Evolutionary conservation across 345 rosid species (phyloP), one percentile per base, ranked within the genome.

Genomic region (Stellera chamaejasme): DNA sequence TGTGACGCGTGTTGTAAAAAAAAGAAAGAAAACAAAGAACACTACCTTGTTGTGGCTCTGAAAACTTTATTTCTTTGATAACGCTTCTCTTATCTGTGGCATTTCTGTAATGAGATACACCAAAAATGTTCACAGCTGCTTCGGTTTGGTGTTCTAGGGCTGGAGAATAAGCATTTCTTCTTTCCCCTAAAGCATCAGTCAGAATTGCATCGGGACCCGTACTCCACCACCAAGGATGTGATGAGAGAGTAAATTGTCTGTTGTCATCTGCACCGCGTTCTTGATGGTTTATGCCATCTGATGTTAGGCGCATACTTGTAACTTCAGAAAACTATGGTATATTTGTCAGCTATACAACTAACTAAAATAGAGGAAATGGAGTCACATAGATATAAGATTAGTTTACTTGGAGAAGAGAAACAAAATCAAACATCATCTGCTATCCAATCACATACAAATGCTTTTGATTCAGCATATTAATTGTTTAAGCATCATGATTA

Each of bases 191-290:
- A 45, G 15, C 55, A 45, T 43, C 66, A 4, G n/a, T 10, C 39
- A 61, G 41, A 25, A 50, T 8, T 28, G 61, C 51, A 12, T 66
- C 52, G 27, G 48, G 66, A 13, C 50, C 61, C 1, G 52, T 49
- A 39, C 52, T 62, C 56, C 47, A 54, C 77, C 73, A 70, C 77
- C 80, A 67, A 46, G 74, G 70, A 62, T 72, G 73, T 43, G 71
- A 59, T 50, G 48, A 58, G 13, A 59, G 28, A 6, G 60, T 11
- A 27, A 36, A 50, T 42, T 52, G 11, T 48, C 42, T 52, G 45
- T 55, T 63, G 47, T 55, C 45, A 45, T 59, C 55, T 19, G 50
- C 56, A 45, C 54, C 46, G 36, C 47, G 41, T 36, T 63, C 65
- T 9, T 28, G 45, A 39, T 59, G 60, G 51, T 60, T 61, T 26